phyloP scores from a whole-genome alignment of 2,329 filamentous ascomycete genomes.

The Penicillium verrucosum region DNA sequence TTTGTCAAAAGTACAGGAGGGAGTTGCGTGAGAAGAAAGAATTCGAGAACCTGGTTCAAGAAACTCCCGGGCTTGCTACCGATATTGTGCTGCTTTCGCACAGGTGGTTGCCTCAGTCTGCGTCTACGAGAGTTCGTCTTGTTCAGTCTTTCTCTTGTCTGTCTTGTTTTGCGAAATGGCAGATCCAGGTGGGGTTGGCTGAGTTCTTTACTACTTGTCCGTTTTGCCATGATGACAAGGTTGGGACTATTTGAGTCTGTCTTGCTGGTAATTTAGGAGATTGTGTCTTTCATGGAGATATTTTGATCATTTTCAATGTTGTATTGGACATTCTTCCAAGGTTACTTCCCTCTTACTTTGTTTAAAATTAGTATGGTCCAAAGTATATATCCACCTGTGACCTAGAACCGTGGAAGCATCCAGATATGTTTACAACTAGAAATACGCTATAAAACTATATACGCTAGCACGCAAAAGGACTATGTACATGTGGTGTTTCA shows the following conservation, averaged over 20 bases:
- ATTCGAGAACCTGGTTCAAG: background rate
- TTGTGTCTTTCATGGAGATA: background rate
- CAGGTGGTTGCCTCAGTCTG: background rate
- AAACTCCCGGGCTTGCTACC: background rate
- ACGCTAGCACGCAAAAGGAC: no score
- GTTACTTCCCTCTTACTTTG: background rate
- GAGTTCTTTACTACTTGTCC: background rate
- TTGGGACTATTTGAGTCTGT: background rate
- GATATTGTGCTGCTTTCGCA: conserved; percentile 1
- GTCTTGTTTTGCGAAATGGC: conserved; percentile 1
- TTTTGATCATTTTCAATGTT: background rate
- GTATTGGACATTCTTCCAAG: background rate
- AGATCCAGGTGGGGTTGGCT: background rate
- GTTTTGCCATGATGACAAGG: background rate
- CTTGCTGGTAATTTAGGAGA: background rate
- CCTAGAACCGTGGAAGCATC: background rate
- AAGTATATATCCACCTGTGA: background rate
- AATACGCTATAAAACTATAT: no score
- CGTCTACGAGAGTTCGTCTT: background rate
- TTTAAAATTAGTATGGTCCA: no score
- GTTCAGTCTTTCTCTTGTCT: background rate
- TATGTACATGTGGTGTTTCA: no score
- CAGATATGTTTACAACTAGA: background rate
- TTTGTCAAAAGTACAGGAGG: background rate
- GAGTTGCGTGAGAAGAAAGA: background rate